phyloP scores from a whole-genome alignment of 768 basidiomycete genomes.

The Neoboletus brunneissimus region DNA sequence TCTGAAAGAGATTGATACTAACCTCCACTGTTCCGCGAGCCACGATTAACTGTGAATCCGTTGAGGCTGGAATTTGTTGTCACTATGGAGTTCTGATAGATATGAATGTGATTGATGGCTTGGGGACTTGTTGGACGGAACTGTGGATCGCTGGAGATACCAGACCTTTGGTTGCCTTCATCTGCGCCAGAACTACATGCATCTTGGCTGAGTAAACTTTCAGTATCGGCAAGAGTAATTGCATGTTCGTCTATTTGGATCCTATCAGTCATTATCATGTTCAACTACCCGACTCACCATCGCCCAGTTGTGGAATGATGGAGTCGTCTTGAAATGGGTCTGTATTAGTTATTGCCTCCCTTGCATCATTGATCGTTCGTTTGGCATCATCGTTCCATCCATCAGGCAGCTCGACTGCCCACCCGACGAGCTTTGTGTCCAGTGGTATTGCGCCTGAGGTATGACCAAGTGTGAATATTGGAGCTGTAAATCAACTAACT shows the following conservation, averaged over 20 bases:
- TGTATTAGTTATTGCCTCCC: neutral
- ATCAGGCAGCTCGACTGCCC: neutral
- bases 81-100: constrained; percentile 6
- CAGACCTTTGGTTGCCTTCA: neutral
- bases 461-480: neutral
- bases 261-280: neutral
- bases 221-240: neutral
- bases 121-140: neutral
- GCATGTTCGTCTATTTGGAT: neutral
- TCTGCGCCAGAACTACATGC: neutral
- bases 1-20: neutral
- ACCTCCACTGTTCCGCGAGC: neutral
- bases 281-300: neutral
- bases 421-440: neutral
- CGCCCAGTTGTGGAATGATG: neutral
- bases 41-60: neutral
- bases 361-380: neutral
- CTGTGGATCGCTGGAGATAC: neutral
- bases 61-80: neutral
- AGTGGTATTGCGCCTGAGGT: neutral
- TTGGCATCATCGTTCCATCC: neutral
- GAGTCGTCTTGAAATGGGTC: constrained; percentile 6
- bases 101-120: neutral
- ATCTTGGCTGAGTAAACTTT: neutral
- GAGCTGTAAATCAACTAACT: neutral